These are phyloP conservation scores for Clonostachys sp. DNA, from an alignment of 2,329 filamentous ascomycete genomes.

Conservation along the genomic window DNA sequence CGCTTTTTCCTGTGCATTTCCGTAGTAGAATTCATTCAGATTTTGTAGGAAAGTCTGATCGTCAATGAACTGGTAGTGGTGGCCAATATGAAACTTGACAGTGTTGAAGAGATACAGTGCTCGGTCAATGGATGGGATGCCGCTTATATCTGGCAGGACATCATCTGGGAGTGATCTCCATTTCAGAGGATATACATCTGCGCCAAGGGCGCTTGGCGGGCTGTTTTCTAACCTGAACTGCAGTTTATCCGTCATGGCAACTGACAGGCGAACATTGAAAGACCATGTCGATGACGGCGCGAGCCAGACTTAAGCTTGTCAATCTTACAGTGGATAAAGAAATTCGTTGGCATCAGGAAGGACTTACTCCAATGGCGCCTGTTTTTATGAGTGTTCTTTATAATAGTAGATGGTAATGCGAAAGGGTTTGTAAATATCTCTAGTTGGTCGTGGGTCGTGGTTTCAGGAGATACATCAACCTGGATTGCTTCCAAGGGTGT, in stretches of 20 bases:
- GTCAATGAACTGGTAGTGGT: slow-evolving; percentile 26
- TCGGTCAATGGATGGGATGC: slow-evolving; percentile 25
- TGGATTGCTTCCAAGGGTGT: neutral
- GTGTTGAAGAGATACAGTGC: slow-evolving; percentile 23
- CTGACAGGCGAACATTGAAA: slow-evolving; percentile 20
- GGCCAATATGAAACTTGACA: slow-evolving; percentile 30
- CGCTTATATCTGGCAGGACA: slow-evolving; percentile 19
- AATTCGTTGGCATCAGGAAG: too few species aligned
- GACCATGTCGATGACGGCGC: slow-evolving; percentile 26
- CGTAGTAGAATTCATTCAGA: slow-evolving; percentile 17
- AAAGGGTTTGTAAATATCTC: slow-evolving; percentile 22
- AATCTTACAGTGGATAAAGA: neutral
- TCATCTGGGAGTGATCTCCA: slow-evolving; percentile 10
- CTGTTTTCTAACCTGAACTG: slow-evolving; percentile 11
- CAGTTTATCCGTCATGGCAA: slow-evolving; percentile 21
- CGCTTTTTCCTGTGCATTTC: slow-evolving; percentile 8
- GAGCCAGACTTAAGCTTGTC: slow-evolving; percentile 14
- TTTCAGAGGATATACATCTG: slow-evolving; percentile 18
- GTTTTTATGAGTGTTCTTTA: slow-evolving; percentile 19
- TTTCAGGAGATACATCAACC: neutral
- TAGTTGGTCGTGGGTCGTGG: slow-evolving; percentile 1
- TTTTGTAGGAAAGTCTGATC: slow-evolving; percentile 19
- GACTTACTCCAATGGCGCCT: slow-evolving; percentile 27
- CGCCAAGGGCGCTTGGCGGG: slow-evolving; percentile 13
- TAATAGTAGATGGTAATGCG: slow-evolving; percentile 15